Evolutionary conservation across 1,284 basidiomycete species (phyloP).

Genomic region (Bondarzewia mesenterica): DNA sequence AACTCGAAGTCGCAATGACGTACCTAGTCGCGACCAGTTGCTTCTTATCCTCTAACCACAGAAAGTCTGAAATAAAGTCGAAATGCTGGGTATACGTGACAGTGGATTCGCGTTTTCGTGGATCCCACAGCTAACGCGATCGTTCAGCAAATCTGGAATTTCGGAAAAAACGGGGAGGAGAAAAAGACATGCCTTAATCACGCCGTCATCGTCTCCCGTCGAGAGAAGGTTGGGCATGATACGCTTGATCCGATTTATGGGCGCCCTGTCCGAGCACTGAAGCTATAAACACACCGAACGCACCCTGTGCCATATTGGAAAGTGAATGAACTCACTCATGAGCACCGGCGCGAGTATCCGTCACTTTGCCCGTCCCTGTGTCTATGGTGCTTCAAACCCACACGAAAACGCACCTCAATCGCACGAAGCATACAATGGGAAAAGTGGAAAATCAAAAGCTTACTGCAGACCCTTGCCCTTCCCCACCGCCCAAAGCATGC

Average conservation of each 20-base stretch:
- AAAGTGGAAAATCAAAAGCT: constrained; percentile 24
- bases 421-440: background rate
- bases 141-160: background rate
- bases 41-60: constrained; percentile 80
- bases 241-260: constrained; percentile 78
- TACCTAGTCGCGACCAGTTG: constrained; percentile 84
- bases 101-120: constrained; percentile 61
- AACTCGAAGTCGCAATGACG: constrained; percentile 12
- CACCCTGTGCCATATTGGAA: constrained; percentile 1
- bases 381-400: constrained; percentile 52
- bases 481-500: constrained; percentile 68
- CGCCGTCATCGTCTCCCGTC: constrained; percentile 91
- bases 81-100: constrained; percentile 82
- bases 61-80: constrained; percentile 92
- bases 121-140: constrained; percentile 75
- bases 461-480: constrained; percentile 79
- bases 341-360: constrained; percentile 53
- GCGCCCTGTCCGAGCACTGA: constrained; percentile 45
- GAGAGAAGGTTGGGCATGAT: constrained; percentile 65
- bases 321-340: constrained; percentile 64
- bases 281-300: constrained; percentile 23
- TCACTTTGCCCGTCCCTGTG: constrained; percentile 53
- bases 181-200: constrained; percentile 67
- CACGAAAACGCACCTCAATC: background rate
- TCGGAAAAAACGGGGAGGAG: background rate